Evolutionary conservation across 2,329 filamentous ascomycete genomes (phyloP).

Genomic region (Sclerotinia subarctica): DNA sequence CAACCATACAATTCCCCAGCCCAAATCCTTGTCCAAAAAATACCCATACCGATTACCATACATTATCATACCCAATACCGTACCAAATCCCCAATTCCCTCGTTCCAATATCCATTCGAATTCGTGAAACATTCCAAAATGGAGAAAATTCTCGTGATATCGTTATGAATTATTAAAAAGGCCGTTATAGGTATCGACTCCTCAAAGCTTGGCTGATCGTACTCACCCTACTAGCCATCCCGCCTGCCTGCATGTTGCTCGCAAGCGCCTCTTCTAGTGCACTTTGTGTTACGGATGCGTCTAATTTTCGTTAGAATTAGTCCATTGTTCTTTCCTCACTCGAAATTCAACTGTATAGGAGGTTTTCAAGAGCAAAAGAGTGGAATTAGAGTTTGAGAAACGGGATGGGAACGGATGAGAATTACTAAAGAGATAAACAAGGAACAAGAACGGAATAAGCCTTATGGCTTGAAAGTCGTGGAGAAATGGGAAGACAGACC

Average conservation of each 20-base stretch:
- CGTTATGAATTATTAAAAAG: constrained; percentile 10
- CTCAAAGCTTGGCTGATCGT: constrained; percentile 63
- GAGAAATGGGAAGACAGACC: constrained; percentile 45
- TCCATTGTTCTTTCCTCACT: background rate
- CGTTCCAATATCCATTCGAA: background rate
- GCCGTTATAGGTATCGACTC: constrained; percentile 50
- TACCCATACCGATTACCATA: background rate
- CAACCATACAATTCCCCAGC: no score
- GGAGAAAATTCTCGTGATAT: background rate
- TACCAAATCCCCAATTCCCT: background rate
- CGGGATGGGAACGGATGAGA: background rate
- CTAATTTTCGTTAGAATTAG: constrained; percentile 36
- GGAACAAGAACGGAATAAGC: constrained; percentile 1
- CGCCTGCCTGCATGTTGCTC: constrained; percentile 65
- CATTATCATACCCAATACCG: background rate
- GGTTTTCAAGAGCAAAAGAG: background rate
- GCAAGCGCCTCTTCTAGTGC: constrained; percentile 75
- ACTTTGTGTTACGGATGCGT: constrained; percentile 76
- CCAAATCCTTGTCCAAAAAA: no score
- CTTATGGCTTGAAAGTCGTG: background rate
- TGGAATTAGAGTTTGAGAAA: background rate
- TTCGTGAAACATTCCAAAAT: background rate
- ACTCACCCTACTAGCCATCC: constrained; percentile 61
- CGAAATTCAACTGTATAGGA: background rate
- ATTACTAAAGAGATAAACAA: constrained; percentile 6